Evolutionary conservation across 2,329 filamentous ascomycete genomes (phyloP), one percentile per base, ranked within the genome.

Genomic region (Dactylonectria macrodidyma): DNA sequence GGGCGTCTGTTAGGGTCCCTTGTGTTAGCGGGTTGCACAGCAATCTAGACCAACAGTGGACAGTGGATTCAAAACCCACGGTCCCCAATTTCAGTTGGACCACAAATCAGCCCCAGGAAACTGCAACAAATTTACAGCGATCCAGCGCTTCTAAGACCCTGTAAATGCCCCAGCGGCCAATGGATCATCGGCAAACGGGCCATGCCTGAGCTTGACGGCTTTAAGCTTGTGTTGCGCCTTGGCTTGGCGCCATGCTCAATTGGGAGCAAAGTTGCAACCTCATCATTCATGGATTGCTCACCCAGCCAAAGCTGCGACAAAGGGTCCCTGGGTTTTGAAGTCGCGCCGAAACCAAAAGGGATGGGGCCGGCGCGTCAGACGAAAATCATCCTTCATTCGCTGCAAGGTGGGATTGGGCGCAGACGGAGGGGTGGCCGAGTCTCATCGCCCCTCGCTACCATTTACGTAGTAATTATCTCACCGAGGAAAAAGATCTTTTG

Each of bases 181-280:
- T 54, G 1, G n/a, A n/a, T 30, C 7, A 33, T 9, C 5, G n/a
- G 33, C 6, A 14, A 3, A 10, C 11, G 22, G 24, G 48, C 48
- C 26, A 16, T 7, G 26, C 16, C 19, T n/a, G 34, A 38, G 51
- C 33, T 54, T 54, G 34, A 54, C 34, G 51, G 30, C 7, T 38
- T 54, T 34, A 54, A 54, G 51, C 51, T 54, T 54, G n/a, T 54
- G 26, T 30, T 30, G 33, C n/a, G 51, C 51, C 51, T 54, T 3
- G 51, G n/a, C 51, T 36, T 54, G 33, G 51, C 51, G 50, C 51
- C n/a, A 54, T 24, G 6, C 51, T 19, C n/a, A 14, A 54, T 22
- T 6, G 11, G 33, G 51, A 30, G 26, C 26, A 30, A 30, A 30
- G 26, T 7, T 30, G 26, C 2, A 30, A 30, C 26, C 26, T 7